Evolutionary conservation across 2,329 filamentous ascomycete species (phyloP).

Genomic region (Ophiosphaerella korrae): DNA sequence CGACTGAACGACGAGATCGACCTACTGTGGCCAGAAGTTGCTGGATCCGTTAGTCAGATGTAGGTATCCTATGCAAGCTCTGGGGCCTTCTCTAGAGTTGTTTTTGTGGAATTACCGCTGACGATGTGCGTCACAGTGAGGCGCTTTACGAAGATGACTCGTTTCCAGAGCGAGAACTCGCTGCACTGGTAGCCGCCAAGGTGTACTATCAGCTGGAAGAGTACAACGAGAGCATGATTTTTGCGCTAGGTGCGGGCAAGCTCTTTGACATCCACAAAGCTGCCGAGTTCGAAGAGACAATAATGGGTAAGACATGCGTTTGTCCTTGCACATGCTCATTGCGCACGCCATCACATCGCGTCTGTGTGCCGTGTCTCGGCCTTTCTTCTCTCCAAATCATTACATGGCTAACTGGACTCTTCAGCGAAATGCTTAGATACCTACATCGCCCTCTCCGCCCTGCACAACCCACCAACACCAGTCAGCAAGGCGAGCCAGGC

Average conservation of each 20-base stretch:
- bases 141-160: conserved; percentile 94
- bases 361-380: background rate
- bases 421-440: conserved; percentile 92
- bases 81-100: background rate
- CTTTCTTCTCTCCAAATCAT: background rate
- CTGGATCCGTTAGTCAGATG: conserved; percentile 91
- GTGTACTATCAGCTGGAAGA: conserved; percentile 99
- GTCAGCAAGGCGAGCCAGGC: conserved; percentile 55
- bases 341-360: background rate
- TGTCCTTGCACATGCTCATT: background rate
- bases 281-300: conserved; percentile 97
- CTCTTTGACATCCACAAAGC: conserved; percentile 90
- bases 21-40: conserved; percentile 96
- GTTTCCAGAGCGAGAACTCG: conserved; percentile 92
- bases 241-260: conserved; percentile 91
- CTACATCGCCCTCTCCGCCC: conserved; percentile 81
- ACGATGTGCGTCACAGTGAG: conserved; percentile 67
- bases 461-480: conserved; percentile 59
- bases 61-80: conserved; percentile 55
- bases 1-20: conserved; percentile 96
- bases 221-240: conserved; percentile 99
- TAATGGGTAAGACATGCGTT: conserved; percentile 68
- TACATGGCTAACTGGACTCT: conserved; percentile 18
- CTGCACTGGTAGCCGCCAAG: conserved; percentile 92
- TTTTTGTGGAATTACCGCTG: conserved; percentile 21